Evolutionary conservation across 805 yeast genomes (phyloP).

Genomic region (Nakazawaea ernobii): DNA sequence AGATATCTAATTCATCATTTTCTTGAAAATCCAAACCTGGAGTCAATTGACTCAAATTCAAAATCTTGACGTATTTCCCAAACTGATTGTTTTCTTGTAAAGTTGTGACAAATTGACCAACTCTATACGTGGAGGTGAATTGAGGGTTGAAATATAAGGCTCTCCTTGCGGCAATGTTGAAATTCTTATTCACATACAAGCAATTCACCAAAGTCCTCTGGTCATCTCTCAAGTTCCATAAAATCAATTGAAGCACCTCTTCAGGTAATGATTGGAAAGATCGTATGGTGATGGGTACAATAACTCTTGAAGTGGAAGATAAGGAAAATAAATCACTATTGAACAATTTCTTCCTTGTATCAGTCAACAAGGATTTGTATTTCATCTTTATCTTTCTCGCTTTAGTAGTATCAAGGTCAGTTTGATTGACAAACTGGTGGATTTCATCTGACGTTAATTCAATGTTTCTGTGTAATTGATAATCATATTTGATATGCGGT

Average conservation of each 20-base stretch:
- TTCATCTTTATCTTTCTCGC: slow-evolving; percentile 33
- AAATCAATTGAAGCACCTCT: slow-evolving; percentile 35
- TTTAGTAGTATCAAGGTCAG: not conserved
- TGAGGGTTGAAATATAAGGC: slow-evolving; percentile 48
- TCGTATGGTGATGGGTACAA: slow-evolving; percentile 5
- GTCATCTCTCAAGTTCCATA: slow-evolving; percentile 27
- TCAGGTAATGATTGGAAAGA: slow-evolving; percentile 31
- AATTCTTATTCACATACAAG: slow-evolving; percentile 44
- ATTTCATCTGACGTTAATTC: slow-evolving; percentile 15
- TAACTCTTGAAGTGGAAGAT: slow-evolving; percentile 16
- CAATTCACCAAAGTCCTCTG: slow-evolving; percentile 36
- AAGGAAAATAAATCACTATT: slow-evolving; percentile 39
- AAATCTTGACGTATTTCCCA: slow-evolving; percentile 46
- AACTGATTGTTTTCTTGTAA: slow-evolving; percentile 50
- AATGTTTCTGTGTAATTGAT: slow-evolving; percentile 25
- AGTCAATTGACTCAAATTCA: slow-evolving; percentile 52
- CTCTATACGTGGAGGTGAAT: slow-evolving; percentile 67
- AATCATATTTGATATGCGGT: slow-evolving; percentile 46
- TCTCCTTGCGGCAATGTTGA: slow-evolving; percentile 47
- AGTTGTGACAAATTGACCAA: slow-evolving; percentile 73
- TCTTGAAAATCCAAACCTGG: slow-evolving; percentile 31
- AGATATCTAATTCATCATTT: slow-evolving; percentile 11
- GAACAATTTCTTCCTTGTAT: slow-evolving; percentile 21
- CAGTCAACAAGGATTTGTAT: slow-evolving; percentile 39
- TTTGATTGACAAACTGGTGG: slow-evolving; percentile 4